phyloP scores from a whole-genome alignment of 1,284 basidiomycete genomes.

The Apiotrichum gamsii region DNA sequence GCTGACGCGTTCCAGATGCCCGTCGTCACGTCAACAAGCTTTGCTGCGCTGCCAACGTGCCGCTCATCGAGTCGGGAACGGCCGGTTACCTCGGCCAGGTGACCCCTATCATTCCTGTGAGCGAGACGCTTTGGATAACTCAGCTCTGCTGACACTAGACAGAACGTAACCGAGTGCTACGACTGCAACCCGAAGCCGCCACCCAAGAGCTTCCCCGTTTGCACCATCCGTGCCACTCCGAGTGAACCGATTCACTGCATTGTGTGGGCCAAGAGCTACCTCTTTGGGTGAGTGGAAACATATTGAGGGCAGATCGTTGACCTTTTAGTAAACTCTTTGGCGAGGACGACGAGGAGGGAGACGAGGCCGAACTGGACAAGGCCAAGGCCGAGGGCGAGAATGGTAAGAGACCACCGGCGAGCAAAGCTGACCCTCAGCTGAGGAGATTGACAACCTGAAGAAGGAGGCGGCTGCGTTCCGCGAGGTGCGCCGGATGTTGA shows the following conservation, averaged over 20 bases:
- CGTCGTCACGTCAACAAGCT: conserved; percentile 92
- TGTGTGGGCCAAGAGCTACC: conserved; percentile 97
- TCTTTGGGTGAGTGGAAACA: conserved; percentile 69
- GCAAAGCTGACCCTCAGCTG: conserved; percentile 52
- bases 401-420: conserved; percentile 53
- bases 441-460: conserved; percentile 82
- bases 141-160: conserved; percentile 6
- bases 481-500: conserved; percentile 57
- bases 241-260: conserved; percentile 98
- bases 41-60: conserved; percentile 85
- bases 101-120: conserved; percentile 53
- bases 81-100: conserved; percentile 84
- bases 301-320: conserved; percentile 2
- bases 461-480: conserved; percentile 86
- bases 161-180: conserved; percentile 85
- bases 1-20: conserved; percentile 55
- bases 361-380: conserved; percentile 49
- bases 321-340: conserved; percentile 79
- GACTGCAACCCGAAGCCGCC: conserved; percentile 84
- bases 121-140: neutral
- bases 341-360: conserved; percentile 60
- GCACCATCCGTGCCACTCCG: conserved; percentile 95
- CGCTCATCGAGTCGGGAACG: conserved; percentile 92
- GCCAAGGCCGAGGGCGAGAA: conserved; percentile 60
- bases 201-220: conserved; percentile 93